Evolutionary conservation across 2,329 filamentous ascomycete genomes (phyloP).

Genomic region (Apiospora aurea): DNA sequence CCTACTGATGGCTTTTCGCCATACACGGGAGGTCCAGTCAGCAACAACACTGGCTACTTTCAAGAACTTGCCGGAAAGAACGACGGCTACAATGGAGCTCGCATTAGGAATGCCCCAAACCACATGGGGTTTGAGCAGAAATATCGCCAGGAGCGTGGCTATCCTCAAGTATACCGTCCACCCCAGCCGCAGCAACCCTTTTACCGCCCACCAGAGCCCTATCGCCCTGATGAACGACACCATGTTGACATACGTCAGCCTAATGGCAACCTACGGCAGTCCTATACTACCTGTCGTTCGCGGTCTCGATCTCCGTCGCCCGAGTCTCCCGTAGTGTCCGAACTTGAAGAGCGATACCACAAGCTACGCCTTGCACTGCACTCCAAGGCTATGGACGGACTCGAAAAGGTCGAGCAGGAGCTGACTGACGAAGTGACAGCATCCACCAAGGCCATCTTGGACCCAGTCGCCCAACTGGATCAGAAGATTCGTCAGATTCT

Average conservation of each 20-base stretch:
- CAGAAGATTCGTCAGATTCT: background rate
- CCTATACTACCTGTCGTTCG: conserved; percentile 23
- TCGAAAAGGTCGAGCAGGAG: conserved; percentile 32
- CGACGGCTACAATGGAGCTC: background rate
- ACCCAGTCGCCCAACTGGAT: conserved; percentile 18
- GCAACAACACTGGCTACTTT: background rate
- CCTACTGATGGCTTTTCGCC: background rate
- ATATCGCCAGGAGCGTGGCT: conserved; percentile 4
- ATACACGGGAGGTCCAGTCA: background rate
- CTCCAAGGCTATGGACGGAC: conserved; percentile 32
- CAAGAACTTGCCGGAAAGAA: background rate
- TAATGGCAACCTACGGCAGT: background rate
- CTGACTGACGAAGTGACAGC: conserved; percentile 29
- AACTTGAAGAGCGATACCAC: conserved; percentile 35
- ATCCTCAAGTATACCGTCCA: background rate
- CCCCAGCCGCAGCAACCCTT: conserved; percentile 31
- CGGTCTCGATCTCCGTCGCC: conserved; percentile 27
- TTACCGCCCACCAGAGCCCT: background rate
- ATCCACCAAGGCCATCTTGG: conserved; percentile 29
- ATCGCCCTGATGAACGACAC: background rate
- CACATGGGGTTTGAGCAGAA: background rate
- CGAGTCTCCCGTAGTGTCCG: conserved; percentile 32
- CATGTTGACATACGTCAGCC: background rate
- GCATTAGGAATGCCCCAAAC: no score
- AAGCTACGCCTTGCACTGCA: conserved; percentile 38